phyloP scores from a whole-genome alignment of 768 basidiomycete species.

The Kwoniella sp. region DNA sequence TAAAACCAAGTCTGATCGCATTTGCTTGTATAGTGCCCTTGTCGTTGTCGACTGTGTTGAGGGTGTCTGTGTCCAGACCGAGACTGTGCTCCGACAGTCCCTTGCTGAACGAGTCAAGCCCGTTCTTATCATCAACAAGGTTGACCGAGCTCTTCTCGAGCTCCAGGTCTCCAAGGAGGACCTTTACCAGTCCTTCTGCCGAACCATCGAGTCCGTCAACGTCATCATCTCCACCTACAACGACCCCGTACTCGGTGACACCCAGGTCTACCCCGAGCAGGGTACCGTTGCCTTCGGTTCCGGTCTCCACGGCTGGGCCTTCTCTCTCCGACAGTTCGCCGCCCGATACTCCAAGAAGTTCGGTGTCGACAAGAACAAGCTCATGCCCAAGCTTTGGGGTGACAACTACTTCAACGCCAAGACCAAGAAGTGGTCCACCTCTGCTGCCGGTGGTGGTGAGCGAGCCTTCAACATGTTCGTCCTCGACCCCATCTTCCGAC shows the following conservation, averaged over 20 bases:
- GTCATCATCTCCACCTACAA: conserved; percentile 98
- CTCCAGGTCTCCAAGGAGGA: conserved; percentile 96
- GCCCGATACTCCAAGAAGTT: conserved; percentile 94
- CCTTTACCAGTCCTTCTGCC: conserved; percentile 94
- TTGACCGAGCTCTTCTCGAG: conserved; percentile 98
- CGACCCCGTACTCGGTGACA: conserved; percentile 90
- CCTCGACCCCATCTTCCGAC: conserved; percentile 97
- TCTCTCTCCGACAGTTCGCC: conserved; percentile 98
- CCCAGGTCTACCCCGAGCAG: conserved; percentile 97
- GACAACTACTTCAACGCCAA: conserved; percentile 99
- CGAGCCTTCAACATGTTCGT: conserved; percentile 98
- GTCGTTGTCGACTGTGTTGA: conserved; percentile 99
- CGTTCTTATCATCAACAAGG: conserved; percentile 99
- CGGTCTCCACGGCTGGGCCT: conserved; percentile 99
- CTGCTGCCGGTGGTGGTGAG: conserved; percentile 79
- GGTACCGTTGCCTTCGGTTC: conserved; percentile 99
- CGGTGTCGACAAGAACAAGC: conserved; percentile 97
- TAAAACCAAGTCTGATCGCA: neutral
- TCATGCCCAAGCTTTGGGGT: conserved; percentile 97
- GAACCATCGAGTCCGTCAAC: conserved; percentile 96
- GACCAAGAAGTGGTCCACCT: conserved; percentile 94
- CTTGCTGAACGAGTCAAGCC: conserved; percentile 98
- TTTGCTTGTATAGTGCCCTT: conserved; percentile 67
- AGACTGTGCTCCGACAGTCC: conserved; percentile 97
- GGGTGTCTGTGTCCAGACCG: conserved; percentile 99